phyloP scores from a whole-genome alignment of 805 yeast genomes.

The Wickerhamiella alocasiicola region DNA sequence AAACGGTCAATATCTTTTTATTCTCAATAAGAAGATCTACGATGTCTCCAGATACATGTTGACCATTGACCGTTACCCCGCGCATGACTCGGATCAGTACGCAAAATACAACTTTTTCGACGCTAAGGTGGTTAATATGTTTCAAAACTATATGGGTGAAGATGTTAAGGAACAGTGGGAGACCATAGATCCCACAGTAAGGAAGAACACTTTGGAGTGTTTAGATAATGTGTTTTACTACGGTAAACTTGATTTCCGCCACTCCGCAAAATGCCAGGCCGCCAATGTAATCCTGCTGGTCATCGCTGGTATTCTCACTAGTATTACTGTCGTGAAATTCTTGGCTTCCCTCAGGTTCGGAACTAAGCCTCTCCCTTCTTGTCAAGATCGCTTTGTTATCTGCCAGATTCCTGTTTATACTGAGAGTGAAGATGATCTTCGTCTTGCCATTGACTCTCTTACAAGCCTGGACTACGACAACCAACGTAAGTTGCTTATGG shows the following conservation, averaged over 20 bases:
- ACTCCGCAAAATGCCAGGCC: constrained; percentile 31
- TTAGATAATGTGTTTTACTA: constrained; percentile 28
- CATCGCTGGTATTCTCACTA: constrained; percentile 29
- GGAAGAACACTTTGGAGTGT: constrained; percentile 25
- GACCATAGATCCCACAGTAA: constrained; percentile 20
- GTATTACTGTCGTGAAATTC: constrained; percentile 31
- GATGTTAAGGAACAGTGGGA: constrained; percentile 28
- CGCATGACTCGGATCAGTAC: constrained; percentile 17
- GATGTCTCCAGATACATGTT: constrained; percentile 30
- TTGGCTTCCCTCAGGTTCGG: constrained; percentile 31
- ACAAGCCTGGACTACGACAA: constrained; percentile 48
- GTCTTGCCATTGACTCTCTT: constrained; percentile 46
- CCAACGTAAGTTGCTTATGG: constrained; percentile 43
- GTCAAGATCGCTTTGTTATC: constrained; percentile 32
- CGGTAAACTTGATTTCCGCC: constrained; percentile 30
- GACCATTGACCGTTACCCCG: constrained; percentile 24
- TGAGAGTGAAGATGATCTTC: constrained; percentile 42
- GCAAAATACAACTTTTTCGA: constrained; percentile 29
- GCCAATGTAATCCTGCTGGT: constrained; percentile 31
- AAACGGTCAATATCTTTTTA: constrained; percentile 24
- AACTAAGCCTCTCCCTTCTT: constrained; percentile 27
- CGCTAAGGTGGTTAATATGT: constrained; percentile 23
- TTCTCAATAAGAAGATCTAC: constrained; percentile 27
- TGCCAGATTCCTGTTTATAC: constrained; percentile 40
- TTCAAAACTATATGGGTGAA: constrained; percentile 26